Conservation (phyloP, 805 yeast genomes). For the Candida hungchunana region DNA sequence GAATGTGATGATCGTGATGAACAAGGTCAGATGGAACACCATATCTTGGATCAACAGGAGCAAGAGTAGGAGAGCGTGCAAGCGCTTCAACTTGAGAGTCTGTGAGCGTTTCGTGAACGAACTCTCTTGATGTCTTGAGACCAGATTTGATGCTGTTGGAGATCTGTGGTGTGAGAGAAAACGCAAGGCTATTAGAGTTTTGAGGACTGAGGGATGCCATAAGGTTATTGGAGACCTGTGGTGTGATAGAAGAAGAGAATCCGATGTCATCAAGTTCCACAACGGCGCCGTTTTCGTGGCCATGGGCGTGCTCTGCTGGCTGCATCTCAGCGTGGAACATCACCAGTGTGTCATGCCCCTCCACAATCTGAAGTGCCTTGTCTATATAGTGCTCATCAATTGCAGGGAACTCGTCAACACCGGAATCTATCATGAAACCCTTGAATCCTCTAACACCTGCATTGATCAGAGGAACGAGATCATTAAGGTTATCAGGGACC, state of each 20-base stretch:
- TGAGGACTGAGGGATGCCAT: too few relatives aligned
- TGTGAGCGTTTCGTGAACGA: constrained; percentile 30
- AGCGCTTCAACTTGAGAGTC: constrained; percentile 49
- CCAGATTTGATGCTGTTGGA: constrained; percentile 3
- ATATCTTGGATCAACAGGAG: constrained; percentile 55
- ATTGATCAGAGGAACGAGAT: constrained; percentile 68
- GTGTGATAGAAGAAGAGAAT: constrained; percentile 6
- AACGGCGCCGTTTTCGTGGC: constrained; percentile 19
- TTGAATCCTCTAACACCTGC: constrained; percentile 94
- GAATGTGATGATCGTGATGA: constrained; percentile 25
- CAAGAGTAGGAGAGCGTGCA: constrained; percentile 50
- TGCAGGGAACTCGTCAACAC: constrained; percentile 95
- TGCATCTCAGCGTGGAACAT: constrained; percentile 96
- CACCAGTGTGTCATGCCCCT: constrained; percentile 62
- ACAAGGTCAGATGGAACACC: constrained; percentile 38
- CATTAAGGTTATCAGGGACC: constrained; percentile 69
- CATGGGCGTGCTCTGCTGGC: constrained; percentile 34
- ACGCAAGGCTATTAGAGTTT: constrained; percentile 1
- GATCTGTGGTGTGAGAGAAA: constrained; percentile 5
- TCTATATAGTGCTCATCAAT: constrained; percentile 61
- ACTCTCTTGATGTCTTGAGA: constrained; percentile 9
- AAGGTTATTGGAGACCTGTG: constrained; percentile 7
- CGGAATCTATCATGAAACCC: constrained; percentile 87
- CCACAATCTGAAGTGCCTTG: constrained; percentile 59
- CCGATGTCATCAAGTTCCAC: constrained; percentile 5